Percentiles rank a stretch among this genome's conserved stretches.
Evolutionary conservation across 2,329 filamentous ascomycete genomes (phyloP).

Genomic region (Ophidiomyces ophidiicola): DNA sequence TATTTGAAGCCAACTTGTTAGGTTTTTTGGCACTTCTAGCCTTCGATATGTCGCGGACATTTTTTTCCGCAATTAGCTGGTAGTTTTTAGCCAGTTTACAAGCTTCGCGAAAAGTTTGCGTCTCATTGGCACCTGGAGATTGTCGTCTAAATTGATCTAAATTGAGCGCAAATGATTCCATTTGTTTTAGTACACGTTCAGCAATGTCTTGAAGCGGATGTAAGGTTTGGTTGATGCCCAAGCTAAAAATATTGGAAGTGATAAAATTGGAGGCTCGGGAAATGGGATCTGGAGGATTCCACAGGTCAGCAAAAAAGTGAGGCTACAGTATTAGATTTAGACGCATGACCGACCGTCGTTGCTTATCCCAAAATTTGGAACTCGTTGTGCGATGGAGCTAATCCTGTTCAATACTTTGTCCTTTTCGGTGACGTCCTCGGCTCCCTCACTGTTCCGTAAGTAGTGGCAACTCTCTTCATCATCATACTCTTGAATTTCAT

Average conservation of each 20-base stretch:
- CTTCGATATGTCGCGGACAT: constrained; percentile 34
- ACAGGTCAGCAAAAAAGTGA: not conserved
- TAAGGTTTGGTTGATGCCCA: constrained; percentile 38
- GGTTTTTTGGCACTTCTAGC: constrained; percentile 29
- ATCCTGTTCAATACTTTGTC: constrained; percentile 21
- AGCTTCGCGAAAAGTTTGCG: constrained; percentile 51
- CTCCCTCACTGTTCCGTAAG: constrained; percentile 18
- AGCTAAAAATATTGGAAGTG: not conserved
- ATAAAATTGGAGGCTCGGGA: not conserved
- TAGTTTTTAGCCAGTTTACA: constrained; percentile 57
- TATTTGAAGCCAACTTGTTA: not conserved
- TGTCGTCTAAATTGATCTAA: constrained; percentile 61
- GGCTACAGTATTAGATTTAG: too few species aligned
- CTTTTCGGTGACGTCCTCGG: constrained; percentile 21
- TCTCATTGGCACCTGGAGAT: constrained; percentile 26
- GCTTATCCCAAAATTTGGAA: constrained; percentile 2
- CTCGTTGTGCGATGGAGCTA: constrained; percentile 16
- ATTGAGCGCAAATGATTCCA: constrained; percentile 72
- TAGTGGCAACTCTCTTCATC: not conserved
- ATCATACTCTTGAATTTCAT: constrained; percentile 8
- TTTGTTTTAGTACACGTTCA: constrained; percentile 62
- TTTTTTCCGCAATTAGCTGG: constrained; percentile 42
- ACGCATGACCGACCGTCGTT: constrained; percentile 13
- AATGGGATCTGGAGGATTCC: not conserved
- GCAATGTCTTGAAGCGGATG: constrained; percentile 53